Conservation (phyloP, 2,329 filamentous ascomycete species). For the Phaeosphaeria sp. region DNA sequence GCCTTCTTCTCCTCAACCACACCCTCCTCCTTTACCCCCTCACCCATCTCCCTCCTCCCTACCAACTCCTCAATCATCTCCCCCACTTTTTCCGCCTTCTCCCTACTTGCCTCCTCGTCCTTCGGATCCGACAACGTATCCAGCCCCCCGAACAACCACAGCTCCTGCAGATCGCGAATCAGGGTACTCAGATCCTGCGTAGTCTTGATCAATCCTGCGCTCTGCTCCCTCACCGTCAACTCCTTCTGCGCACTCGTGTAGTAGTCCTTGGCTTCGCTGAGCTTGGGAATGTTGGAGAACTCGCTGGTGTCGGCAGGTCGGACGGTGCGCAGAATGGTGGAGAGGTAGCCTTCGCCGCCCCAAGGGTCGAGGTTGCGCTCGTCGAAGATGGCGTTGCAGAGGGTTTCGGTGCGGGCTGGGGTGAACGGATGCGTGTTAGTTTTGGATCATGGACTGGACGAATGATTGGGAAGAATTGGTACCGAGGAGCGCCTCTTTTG, state of each 20-base stretch:
- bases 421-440: background rate
- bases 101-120: conserved; percentile 31
- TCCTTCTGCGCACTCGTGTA: conserved; percentile 63
- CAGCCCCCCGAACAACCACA: conserved; percentile 71
- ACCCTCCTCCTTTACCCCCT: background rate
- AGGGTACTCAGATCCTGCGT: conserved; percentile 68
- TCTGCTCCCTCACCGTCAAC: conserved; percentile 65
- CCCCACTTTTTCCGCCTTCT: conserved; percentile 27
- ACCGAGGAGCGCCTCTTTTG: conserved; percentile 50
- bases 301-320: conserved; percentile 52
- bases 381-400: conserved; percentile 53
- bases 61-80: conserved; percentile 30
- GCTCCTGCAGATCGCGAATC: conserved; percentile 68
- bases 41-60: conserved; percentile 15
- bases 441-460: background rate
- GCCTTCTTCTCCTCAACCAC: conserved; percentile 4
- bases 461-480: conserved; percentile 5
- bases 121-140: conserved; percentile 56
- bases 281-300: conserved; percentile 13
- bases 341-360: conserved; percentile 51
- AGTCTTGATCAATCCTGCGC: conserved; percentile 58
- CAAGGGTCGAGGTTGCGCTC: conserved; percentile 46
- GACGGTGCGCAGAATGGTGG: conserved; percentile 61
- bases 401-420: conserved; percentile 48
- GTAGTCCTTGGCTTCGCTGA: conserved; percentile 53